Base-by-base conservation (phyloP, 345 rosid genomes). In the Anacardium occidentale region DNA sequence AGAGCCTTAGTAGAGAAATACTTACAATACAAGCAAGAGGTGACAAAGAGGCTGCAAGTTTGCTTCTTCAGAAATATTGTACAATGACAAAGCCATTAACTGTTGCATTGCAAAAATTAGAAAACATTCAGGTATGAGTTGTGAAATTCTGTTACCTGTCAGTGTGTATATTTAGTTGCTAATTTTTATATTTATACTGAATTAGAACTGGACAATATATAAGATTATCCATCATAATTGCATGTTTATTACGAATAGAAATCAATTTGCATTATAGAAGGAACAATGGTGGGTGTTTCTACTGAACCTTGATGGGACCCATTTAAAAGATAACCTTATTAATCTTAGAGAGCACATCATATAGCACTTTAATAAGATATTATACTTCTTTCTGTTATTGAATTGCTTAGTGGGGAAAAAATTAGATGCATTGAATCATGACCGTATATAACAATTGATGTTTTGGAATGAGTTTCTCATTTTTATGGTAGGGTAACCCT, bases 21-120 rank as follows among this genome's bases (percentile, higher is more conserved):
- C 89, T 94, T 58, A 91, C 94, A 8, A 85, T 89, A 70, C 97
- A 91, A 70, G 98, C 97, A 67, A 84, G 79, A 79, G 98, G 94
- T 69, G 97, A 91, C 81, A 94, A 91, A 78, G 82, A 29, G 34
- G 93, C 91, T 74, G 94, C 97, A 73, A 79, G 71, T 24, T 77
- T 69, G 57, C 98, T 91, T 57, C 75, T 90, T 21, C 47, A 90
- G 48, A 88, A 81, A 69, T 91, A 94, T 76, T 86, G 88, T 74
- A 80, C 64, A 55, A 79, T 94, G 78, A 88, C 94, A 20, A 78
- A 78, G 7, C 92, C 94, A 21, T 70, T 94, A 76, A 86, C 81
- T 77, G 76, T 75, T 45, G 90, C 94, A 68, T 72, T 94, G 77
- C 83, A 80, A 42, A 94, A 83, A 64, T 76, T 94, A 64, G 96